Conservation (phyloP, 192 early-diverging fungal species). For the Coemansia sp. region DNA sequence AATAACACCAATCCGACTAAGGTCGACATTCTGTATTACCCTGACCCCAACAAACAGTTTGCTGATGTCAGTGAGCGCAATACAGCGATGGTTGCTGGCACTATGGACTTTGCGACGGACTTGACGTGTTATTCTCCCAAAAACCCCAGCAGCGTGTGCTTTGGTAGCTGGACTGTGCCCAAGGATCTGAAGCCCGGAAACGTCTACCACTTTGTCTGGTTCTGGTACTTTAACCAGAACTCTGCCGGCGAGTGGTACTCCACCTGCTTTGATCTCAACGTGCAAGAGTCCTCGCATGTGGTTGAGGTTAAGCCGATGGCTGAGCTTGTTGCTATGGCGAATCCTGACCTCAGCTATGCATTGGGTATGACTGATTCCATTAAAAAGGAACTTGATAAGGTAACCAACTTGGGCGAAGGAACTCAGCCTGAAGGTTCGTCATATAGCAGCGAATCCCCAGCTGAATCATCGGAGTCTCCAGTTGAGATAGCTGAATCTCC, state of each 20-base stretch:
- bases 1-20: slow-evolving; percentile 44
- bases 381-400: slow-evolving; percentile 10
- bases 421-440: background rate
- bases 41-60: slow-evolving; percentile 21
- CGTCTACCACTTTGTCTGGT: slow-evolving; percentile 57
- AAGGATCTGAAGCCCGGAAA: slow-evolving; percentile 47
- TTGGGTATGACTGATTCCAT: slow-evolving; percentile 21
- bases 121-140: slow-evolving; percentile 41
- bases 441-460: background rate
- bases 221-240: slow-evolving; percentile 64
- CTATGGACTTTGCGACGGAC: slow-evolving; percentile 53
- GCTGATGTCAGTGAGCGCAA: slow-evolving; percentile 26
- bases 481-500: background rate
- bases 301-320: slow-evolving; percentile 11
- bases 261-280: slow-evolving; percentile 60
- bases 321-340: slow-evolving; percentile 9
- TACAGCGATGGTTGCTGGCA: slow-evolving; percentile 31
- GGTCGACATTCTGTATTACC: slow-evolving; percentile 43
- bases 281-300: slow-evolving; percentile 25
- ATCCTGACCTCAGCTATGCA: slow-evolving; percentile 23
- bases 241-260: slow-evolving; percentile 60
- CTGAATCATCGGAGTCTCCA: background rate
- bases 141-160: slow-evolving; percentile 54
- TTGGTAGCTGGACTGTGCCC: slow-evolving; percentile 56
- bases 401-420: slow-evolving; percentile 9